Percentiles rank a stretch among this genome's conserved stretches.
phyloP scores from a whole-genome alignment of 306 rosid genomes.

The Malus fusca region DNA sequence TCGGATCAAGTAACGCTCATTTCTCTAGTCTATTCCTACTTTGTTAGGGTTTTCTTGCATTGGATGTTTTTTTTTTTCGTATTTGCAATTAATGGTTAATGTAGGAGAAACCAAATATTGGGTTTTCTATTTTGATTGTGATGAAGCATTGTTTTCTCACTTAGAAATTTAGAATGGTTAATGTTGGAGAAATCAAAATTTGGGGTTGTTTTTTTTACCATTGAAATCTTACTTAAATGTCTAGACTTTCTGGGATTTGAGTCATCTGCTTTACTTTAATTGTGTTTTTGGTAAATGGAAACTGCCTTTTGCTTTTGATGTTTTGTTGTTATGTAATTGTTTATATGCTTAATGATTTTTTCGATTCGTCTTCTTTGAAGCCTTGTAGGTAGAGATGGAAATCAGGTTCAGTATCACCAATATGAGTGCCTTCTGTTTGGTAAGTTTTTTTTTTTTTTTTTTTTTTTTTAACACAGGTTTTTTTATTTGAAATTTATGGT shows the following conservation, averaged over 20 bases:
- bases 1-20: constrained; percentile 5
- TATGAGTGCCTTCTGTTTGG: constrained; percentile 80
- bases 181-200: neutral
- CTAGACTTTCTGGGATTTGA: neutral
- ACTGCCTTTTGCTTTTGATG: neutral
- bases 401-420: constrained; percentile 34
- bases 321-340: neutral
- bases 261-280: neutral
- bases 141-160: neutral
- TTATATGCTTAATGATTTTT: neutral
- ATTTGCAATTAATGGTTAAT: neutral
- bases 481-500: neutral
- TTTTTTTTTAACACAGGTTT: neutral
- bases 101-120: neutral
- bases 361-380: neutral
- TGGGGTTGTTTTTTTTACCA: neutral
- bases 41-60: neutral
- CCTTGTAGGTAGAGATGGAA: constrained; percentile 44
- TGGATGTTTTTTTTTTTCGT: neutral
- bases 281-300: neutral
- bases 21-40: neutral
- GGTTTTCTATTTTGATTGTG: neutral
- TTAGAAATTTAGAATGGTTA: neutral
- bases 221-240: neutral
- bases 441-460: neutral